These are phyloP conservation scores for Pogostemon cablin DNA, from an alignment of 257 asterid genomes.

Conservation along the genomic window DNA sequence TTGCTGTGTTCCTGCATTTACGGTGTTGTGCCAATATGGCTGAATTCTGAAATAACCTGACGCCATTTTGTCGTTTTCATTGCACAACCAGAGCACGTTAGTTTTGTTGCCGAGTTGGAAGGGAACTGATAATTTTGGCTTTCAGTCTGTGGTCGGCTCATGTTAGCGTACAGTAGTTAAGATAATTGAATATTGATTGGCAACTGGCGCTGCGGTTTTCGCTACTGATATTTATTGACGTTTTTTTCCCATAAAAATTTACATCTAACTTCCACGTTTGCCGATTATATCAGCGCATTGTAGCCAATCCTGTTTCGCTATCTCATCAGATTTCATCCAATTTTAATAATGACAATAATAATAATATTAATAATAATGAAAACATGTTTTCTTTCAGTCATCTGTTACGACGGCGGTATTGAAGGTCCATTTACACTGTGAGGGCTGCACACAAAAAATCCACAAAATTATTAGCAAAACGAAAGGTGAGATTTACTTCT, in stretches of 20 bases:
- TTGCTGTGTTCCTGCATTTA: slow-evolving; percentile 30
- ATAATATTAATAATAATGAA: not conserved
- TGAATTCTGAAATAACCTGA: slow-evolving; percentile 24
- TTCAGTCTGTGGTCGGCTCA: slow-evolving; percentile 29
- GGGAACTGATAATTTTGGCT: slow-evolving; percentile 6
- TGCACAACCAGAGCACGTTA: slow-evolving; percentile 40
- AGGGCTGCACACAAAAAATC: slow-evolving; percentile 80
- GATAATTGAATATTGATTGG: not conserved
- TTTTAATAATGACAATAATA: not conserved
- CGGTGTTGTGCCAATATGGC: slow-evolving; percentile 27
- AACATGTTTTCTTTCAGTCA: slow-evolving; percentile 41
- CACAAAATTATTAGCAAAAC: slow-evolving; percentile 53
- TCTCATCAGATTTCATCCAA: not conserved
- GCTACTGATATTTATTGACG: not conserved
- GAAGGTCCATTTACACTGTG: slow-evolving; percentile 72
- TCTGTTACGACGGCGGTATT: slow-evolving; percentile 63
- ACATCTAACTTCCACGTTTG: slow-evolving; percentile 34
- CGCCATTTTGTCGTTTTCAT: slow-evolving; percentile 24
- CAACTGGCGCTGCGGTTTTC: slow-evolving; percentile 21
- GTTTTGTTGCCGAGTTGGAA: slow-evolving; percentile 5
- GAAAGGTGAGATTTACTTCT: slow-evolving; percentile 47
- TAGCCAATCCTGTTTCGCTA: not conserved
- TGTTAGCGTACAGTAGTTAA: slow-evolving; percentile 28
- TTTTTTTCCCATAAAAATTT: slow-evolving; percentile 11
- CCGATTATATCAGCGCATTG: slow-evolving; percentile 15